Conservation (phyloP, 345 rosid genomes). For the Rubroshorea leprosula region DNA sequence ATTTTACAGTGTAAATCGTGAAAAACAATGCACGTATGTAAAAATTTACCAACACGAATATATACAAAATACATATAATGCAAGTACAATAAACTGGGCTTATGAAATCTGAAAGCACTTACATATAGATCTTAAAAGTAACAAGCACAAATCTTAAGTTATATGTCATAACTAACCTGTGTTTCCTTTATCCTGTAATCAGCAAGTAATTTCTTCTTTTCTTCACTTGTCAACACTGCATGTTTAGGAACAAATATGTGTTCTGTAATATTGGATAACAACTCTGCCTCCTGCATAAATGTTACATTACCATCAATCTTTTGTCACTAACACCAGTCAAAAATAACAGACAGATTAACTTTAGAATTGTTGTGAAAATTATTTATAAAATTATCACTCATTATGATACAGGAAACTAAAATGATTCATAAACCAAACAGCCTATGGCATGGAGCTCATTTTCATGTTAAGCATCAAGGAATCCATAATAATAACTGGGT, state of each 20-base stretch:
- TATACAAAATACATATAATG: not conserved
- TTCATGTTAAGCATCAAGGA: not conserved
- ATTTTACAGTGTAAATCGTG: not conserved
- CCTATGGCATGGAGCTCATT: not conserved
- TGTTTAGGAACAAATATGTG: slow-evolving; percentile 44
- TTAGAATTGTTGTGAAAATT: too few relatives aligned
- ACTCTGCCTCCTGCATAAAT: slow-evolving; percentile 37
- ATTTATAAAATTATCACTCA: not conserved
- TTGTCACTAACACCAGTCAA: not conserved
- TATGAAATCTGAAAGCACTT: not conserved
- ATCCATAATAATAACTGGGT: too few relatives aligned
- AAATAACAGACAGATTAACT: not conserved
- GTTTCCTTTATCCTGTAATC: slow-evolving; percentile 45
- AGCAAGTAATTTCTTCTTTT: slow-evolving; percentile 39
- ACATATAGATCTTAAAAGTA: not conserved
- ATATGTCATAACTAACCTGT: slow-evolving; percentile 23
- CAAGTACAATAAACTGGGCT: not conserved
- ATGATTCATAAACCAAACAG: not conserved
- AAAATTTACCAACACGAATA: too few relatives aligned
- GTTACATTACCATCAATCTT: not conserved
- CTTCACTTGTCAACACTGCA: slow-evolving; percentile 37
- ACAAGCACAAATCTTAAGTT: not conserved
- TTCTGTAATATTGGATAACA: slow-evolving; percentile 40
- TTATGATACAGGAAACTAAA: not conserved
- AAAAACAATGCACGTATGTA: too few relatives aligned